phyloP scores from a whole-genome alignment of 306 rosid genomes.

The Hylodesmum podocarpum region DNA sequence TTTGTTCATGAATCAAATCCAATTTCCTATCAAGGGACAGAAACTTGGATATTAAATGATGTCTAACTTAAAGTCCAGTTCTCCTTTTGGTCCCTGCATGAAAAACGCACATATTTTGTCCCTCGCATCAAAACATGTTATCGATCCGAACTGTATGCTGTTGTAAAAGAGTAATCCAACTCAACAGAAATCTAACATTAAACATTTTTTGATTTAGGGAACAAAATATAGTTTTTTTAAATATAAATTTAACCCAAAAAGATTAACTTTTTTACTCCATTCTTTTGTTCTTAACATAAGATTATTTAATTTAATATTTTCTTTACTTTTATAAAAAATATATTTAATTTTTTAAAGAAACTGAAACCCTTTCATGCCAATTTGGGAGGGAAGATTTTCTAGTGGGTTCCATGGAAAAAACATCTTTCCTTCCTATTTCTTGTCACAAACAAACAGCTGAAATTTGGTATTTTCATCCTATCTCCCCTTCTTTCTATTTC shows the following conservation, averaged over 20 bases:
- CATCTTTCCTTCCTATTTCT: not conserved
- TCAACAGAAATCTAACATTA: not conserved
- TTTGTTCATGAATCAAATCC: not conserved
- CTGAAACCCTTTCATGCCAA: not conserved
- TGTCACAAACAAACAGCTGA: not conserved
- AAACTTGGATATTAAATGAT: conserved; percentile 15
- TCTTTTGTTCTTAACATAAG: not conserved
- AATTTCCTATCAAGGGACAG: conserved; percentile 13
- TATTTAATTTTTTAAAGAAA: not conserved
- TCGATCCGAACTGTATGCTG: not conserved
- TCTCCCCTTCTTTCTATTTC: not conserved
- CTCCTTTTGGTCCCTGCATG: not conserved
- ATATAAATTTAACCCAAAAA: not conserved
- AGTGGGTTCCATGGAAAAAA: not conserved
- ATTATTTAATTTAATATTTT: not conserved
- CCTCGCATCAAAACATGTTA: not conserved
- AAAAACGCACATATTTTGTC: not conserved
- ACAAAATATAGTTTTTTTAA: not conserved
- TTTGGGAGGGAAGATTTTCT: not conserved
- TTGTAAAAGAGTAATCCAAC: not conserved
- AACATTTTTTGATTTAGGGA: not conserved
- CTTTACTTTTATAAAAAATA: not conserved
- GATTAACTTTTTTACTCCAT: not conserved
- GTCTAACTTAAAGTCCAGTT: not conserved
- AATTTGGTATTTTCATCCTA: not conserved